These are phyloP conservation scores for Lepidium didymum DNA, from an alignment of 345 rosid species.

Conservation along the genomic window DNA sequence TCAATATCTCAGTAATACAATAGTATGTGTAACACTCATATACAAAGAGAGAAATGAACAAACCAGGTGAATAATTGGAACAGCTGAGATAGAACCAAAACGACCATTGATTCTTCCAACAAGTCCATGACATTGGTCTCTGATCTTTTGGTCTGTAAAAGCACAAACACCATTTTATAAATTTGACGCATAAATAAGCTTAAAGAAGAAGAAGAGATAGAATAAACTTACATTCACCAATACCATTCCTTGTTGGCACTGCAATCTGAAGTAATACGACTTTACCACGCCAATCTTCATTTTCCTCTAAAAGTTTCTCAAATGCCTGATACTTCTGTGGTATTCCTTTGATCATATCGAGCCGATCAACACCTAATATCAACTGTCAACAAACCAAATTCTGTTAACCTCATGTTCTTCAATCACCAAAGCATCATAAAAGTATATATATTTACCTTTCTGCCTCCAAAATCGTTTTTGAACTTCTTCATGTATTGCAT, in stretches of 20 bases:
- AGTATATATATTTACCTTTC: constrained; percentile 49
- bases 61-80: constrained; percentile 93
- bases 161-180: not conserved
- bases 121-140: constrained; percentile 93
- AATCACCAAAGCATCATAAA: constrained; percentile 2
- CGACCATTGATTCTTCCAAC: constrained; percentile 97
- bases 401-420: not conserved
- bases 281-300: constrained; percentile 77
- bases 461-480: constrained; percentile 72
- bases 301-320: constrained; percentile 96
- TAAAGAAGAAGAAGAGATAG: not conserved
- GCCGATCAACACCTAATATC: constrained; percentile 96
- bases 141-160: constrained; percentile 64
- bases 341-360: constrained; percentile 96
- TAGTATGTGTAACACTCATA: too few species aligned
- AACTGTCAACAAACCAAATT: constrained; percentile 40
- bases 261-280: constrained; percentile 97
- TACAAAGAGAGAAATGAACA: constrained; percentile 20
- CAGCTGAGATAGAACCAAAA: constrained; percentile 83
- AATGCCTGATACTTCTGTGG: constrained; percentile 96
- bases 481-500: constrained; percentile 63
- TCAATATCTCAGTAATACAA: not conserved
- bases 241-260: constrained; percentile 97
- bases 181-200: not conserved
- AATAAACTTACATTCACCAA: constrained; percentile 76